Base-by-base conservation (phyloP, 108 stramenopile species). In the Nitzschia sp. region DNA sequence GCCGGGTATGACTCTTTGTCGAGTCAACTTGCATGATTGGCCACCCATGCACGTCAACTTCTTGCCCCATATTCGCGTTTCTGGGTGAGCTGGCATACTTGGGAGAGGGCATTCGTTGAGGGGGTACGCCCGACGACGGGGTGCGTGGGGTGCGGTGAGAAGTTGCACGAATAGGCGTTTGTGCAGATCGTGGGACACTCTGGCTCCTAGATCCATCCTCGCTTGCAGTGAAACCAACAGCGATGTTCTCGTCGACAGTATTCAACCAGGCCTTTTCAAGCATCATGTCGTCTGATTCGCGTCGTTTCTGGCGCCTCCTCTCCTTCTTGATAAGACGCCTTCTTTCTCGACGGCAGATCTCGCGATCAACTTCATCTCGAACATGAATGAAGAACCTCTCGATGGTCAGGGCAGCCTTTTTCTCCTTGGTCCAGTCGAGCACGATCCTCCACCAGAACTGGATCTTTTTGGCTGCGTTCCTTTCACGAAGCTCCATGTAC, bases 351-450 rank as follows among this genome's bases (percentile, higher is more conserved):
- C 72, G 79, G 48, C 52, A 48, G 46, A 89, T 80, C 76, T 92
- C 87, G 42, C 71, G 59, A 10, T 87, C 84, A 39, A 92, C 87
- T 62, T 88, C 90, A 46, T 54, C 65, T 62, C 81, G 82, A 10
- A 92, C 86, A 63, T 55, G 69, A 25, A 83, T 73, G 71, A 92
- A 92, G 57, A 92, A 92, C 20, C 86, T 57, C 54, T 92, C 83
- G 44, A 92, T 92, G 2, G 83, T 72, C 12, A 81, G 58, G 20
- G 90, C 90, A 41, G 90, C 90, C 50, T 69, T 55, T 46, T 80
- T 73, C 57, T 81, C 80, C 41, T 78, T 88, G 12, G 63, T 65
- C 41, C 53, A 76, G 53, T 72, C 79, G 52, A 85, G 41, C 19
- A 76, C 75, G 26, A 77, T 77, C 17, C 75, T 40, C 88, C 88